A percentile compares a stretch with the other conserved stretches of the same genome.
phyloP scores from a whole-genome alignment of 768 basidiomycete species.

The Auriscalpium orientale region DNA sequence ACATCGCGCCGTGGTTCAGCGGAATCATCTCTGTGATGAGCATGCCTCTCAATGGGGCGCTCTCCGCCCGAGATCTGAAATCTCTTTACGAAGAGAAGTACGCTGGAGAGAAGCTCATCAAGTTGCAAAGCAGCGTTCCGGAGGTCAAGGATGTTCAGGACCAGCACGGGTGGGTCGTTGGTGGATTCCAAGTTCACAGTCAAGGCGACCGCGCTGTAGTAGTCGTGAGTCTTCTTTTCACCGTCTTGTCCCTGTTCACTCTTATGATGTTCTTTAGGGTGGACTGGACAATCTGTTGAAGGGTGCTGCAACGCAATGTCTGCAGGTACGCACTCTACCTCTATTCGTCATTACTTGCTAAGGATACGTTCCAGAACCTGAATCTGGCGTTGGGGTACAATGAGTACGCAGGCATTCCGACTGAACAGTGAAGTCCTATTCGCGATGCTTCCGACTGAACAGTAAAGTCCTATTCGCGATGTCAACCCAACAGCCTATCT shows the following conservation, averaged over 20 bases:
- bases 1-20: constrained; percentile 91
- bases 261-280: constrained; percentile 43
- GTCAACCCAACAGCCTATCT: not conserved
- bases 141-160: constrained; percentile 67
- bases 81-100: constrained; percentile 77
- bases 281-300: constrained; percentile 95
- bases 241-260: not conserved
- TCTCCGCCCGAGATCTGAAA: constrained; percentile 67
- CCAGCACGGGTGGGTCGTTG: constrained; percentile 84
- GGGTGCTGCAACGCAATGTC: constrained; percentile 97
- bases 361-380: constrained; percentile 53
- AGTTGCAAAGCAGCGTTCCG: constrained; percentile 62
- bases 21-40: constrained; percentile 88
- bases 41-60: constrained; percentile 61
- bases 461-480: not conserved
- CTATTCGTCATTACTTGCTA: not conserved
- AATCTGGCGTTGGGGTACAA: constrained; percentile 86
- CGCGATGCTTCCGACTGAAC: constrained; percentile 35
- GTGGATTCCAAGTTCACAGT: constrained; percentile 90
- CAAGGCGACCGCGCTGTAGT: constrained; percentile 86
- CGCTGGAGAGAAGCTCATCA: constrained; percentile 62
- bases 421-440: not conserved
- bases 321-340: constrained; percentile 60
- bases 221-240: constrained; percentile 50
- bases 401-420: constrained; percentile 73